Conservation (phyloP, 202 grass and related monocot genomes). For the Schoenoplectus tabernaemontani region DNA sequence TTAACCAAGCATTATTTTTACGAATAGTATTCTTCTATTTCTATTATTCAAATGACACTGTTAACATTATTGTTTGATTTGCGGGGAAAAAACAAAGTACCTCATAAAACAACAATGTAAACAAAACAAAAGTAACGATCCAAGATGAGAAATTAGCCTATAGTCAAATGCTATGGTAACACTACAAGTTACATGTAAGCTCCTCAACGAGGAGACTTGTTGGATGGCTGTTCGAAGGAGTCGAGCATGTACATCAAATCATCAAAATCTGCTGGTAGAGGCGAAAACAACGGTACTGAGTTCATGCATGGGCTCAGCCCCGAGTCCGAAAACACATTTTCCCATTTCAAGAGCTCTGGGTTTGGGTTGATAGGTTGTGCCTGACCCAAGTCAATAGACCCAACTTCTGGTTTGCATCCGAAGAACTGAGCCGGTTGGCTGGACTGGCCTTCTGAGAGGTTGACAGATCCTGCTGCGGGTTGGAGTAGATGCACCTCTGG, state of each 20-base stretch:
- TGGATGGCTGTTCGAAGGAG: constrained; percentile 24
- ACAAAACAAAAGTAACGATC: neutral
- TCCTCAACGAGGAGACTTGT: neutral
- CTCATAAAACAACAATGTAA: neutral
- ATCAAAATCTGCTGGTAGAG: neutral
- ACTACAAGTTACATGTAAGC: neutral
- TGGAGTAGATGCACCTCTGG: neutral
- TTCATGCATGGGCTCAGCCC: neutral
- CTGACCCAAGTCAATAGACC: neutral
- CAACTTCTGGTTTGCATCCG: neutral
- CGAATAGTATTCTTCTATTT: no score
- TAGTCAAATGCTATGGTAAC: neutral
- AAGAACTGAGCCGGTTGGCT: neutral
- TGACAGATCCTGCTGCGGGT: neutral
- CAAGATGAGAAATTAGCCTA: neutral
- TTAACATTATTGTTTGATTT: no score
- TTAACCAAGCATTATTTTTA: no score
- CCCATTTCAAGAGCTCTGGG: neutral
- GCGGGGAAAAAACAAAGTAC: no score
- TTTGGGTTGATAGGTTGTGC: constrained; percentile 11
- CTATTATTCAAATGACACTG: no score
- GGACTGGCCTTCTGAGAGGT: neutral
- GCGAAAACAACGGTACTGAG: neutral
- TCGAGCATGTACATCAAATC: neutral
- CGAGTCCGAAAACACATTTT: neutral